Evolutionary conservation across 2,329 filamentous ascomycete species (phyloP).

Genomic region (Xylaria multiplex): DNA sequence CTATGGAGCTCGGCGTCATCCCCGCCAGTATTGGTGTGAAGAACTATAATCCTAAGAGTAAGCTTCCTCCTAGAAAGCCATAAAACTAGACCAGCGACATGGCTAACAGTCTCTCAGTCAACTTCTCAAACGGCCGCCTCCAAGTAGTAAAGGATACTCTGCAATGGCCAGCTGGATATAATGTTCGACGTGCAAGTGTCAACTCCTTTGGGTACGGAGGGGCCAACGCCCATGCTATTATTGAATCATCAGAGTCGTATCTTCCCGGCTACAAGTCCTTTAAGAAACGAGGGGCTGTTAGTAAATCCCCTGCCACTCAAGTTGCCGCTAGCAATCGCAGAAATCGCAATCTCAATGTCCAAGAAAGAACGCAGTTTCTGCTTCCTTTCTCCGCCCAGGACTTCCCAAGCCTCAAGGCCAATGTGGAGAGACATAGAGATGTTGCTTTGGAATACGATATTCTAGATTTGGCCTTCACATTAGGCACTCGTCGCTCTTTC

Average conservation of each 20-base stretch:
- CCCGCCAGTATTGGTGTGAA: constrained; percentile 24
- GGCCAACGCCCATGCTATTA: constrained; percentile 32
- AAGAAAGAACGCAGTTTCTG: constrained; percentile 16
- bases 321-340: not conserved
- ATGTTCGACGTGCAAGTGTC: constrained; percentile 23
- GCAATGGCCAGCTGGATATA: constrained; percentile 16
- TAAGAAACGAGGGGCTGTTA: constrained; percentile 9
- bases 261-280: constrained; percentile 21
- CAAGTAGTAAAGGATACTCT: constrained; percentile 24
- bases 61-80: not conserved
- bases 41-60: constrained; percentile 29
- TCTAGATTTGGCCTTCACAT: constrained; percentile 24
- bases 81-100: not conserved
- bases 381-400: constrained; percentile 31
- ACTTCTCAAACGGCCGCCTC: constrained; percentile 24
- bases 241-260: constrained; percentile 24
- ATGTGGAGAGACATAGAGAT: constrained; percentile 15
- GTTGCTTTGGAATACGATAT: constrained; percentile 21
- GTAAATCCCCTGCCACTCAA: not conserved
- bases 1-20: constrained; percentile 31
- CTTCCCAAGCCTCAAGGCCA: constrained; percentile 23
- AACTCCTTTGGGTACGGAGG: constrained; percentile 37
- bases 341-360: constrained; percentile 16
- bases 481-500: constrained; percentile 23
- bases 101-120: constrained; percentile 16